Evolutionary conservation across 306 rosid genomes (phyloP), one percentile per base, ranked within the genome.

Genomic region (Cucumis sativus): DNA sequence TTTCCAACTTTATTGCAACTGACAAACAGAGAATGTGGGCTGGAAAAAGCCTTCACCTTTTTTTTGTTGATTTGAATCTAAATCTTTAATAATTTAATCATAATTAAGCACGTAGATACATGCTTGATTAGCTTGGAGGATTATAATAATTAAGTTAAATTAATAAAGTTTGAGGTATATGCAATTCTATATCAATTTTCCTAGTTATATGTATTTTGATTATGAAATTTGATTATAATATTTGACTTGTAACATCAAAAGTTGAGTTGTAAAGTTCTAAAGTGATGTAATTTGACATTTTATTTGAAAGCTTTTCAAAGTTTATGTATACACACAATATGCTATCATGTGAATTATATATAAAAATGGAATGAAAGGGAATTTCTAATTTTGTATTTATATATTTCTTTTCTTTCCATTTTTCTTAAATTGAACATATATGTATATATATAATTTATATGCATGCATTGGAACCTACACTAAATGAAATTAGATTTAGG

Each of bases 1-100:
- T 65, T 25, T 70, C 75, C 75, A 47, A 70, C 75, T 70, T 70
- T 70, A 43, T 23, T 6, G 75, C 75, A 70, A 70, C 75, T 47
- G 33, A 70, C 40, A 13, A 47, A 14, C 75, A 70, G 58, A 47
- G 20, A 43, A 47, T 47, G 75, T 43, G 58, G 12, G 58, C 58
- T 70, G 75, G 58, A 47, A 47, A 52, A 33, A 14, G 39, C 20
- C 18, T 43, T 68, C 7, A 2, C 56, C 11, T 28, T 28, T 28
- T 23, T 68, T 68, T 41, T 20, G 6, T 20, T 68, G 35, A 41
- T 43, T 39, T 65, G 15, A 65, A 65, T 39, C 72, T 20, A 67
- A 63, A 11, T 67, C 37, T 49, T 67, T 11, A 67, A 40, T 67
- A 67, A 18, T 67, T 70, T 70, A 70, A 23, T 47, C 21, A 40